These are phyloP conservation scores for Phytophthora agathidicida DNA, from an alignment of 352 stramenopile genomes.

Conservation along the genomic window DNA sequence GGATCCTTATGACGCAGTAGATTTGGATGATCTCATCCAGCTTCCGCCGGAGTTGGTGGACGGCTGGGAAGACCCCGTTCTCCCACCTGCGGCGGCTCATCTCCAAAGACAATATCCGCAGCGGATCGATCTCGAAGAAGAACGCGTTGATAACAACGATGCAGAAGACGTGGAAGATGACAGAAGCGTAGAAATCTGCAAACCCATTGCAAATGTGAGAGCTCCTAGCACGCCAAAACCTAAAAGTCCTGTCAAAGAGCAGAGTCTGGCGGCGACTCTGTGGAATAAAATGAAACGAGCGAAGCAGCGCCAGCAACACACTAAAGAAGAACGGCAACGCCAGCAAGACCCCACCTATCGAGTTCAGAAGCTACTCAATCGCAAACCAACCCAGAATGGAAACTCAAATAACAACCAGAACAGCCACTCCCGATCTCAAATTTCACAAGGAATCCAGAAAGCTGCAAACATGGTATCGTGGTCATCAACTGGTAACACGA, in stretches of 20 bases:
- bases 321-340: constrained; percentile 36
- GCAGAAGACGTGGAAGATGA: neutral
- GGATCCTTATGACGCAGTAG: constrained; percentile 51
- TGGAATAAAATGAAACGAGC: constrained; percentile 75
- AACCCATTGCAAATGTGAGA: neutral
- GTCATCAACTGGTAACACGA: constrained; percentile 44
- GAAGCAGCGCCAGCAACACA: constrained; percentile 50
- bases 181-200: neutral
- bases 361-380: constrained; percentile 56
- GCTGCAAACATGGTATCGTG: constrained; percentile 42
- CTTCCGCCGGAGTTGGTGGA: constrained; percentile 61
- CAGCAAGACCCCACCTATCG: constrained; percentile 63
- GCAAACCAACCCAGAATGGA: constrained; percentile 20
- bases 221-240: neutral
- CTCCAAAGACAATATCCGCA: neutral
- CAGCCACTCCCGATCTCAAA: neutral
- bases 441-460: constrained; percentile 12
- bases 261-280: constrained; percentile 48
- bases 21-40: constrained; percentile 66
- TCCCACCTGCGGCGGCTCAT: constrained; percentile 19
- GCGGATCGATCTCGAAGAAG: constrained; percentile 8
- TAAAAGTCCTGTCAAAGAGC: constrained; percentile 16
- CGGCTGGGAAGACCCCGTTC: constrained; percentile 59
- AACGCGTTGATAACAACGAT: constrained; percentile 8
- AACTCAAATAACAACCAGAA: constrained; percentile 24